phyloP scores from a whole-genome alignment of 208 protist genomes.

The Acanthamoeba castellanii region DNA sequence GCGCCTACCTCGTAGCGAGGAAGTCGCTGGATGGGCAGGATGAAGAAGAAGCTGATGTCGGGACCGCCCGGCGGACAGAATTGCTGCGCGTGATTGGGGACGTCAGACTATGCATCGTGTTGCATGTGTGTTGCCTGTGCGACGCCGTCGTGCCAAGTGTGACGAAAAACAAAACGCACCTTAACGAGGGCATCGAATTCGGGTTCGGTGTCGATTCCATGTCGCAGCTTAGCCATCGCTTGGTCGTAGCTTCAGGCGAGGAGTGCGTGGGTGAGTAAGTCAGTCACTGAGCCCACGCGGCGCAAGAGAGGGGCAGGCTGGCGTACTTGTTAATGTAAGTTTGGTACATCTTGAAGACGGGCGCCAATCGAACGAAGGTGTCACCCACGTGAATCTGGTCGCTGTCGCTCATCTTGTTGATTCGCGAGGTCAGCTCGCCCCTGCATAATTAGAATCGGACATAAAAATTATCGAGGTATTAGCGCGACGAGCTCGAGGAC shows the following conservation, averaged over 20 bases:
- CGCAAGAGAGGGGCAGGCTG: not conserved
- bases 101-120: no score
- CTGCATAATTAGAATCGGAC: not conserved
- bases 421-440: conserved; percentile 28
- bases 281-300: not conserved
- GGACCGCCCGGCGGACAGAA: conserved; percentile 15
- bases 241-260: conserved; percentile 4
- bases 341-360: conserved; percentile 68
- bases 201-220: not conserved
- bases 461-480: not conserved
- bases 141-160: not conserved
- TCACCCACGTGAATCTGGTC: conserved; percentile 14
- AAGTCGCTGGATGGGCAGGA: conserved; percentile 65
- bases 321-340: conserved; percentile 33
- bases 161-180: not conserved
- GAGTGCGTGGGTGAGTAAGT: not conserved
- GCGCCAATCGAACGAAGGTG: conserved; percentile 21
- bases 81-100: not conserved
- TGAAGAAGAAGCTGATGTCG: conserved; percentile 65
- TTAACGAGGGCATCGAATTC: conserved; percentile 32
- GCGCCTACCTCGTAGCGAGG: conserved; percentile 21
- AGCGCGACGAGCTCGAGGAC: no score
- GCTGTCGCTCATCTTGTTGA: conserved; percentile 9
- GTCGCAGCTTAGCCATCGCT: conserved; percentile 6
- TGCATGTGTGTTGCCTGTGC: not conserved